phyloP scores from a whole-genome alignment of 1,139 yeast genomes.

The Scheffersomyces insectosa region DNA sequence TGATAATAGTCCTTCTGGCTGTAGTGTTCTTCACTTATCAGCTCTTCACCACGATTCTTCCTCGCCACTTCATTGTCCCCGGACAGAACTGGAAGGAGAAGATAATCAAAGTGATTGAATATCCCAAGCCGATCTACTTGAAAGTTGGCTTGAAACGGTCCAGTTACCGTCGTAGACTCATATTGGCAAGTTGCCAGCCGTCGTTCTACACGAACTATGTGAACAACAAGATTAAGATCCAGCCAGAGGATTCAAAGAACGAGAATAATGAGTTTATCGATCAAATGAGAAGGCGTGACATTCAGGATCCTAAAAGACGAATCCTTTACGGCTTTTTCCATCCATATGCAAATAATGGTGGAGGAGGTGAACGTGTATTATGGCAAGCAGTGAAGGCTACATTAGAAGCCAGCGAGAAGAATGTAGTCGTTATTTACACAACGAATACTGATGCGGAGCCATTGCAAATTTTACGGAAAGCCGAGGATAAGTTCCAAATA shows the following conservation, averaged over 20 bases:
- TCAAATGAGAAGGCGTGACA: conserved; percentile 35
- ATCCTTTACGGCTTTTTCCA: conserved; percentile 84
- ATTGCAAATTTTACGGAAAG: conserved; percentile 58
- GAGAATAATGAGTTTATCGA: conserved; percentile 24
- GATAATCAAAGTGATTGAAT: conserved; percentile 33
- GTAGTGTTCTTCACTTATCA: conserved; percentile 16
- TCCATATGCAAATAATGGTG: conserved; percentile 94
- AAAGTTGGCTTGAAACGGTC: conserved; percentile 42
- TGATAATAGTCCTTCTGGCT: conserved; percentile 7
- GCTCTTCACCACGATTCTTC: conserved; percentile 25
- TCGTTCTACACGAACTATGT: conserved; percentile 46
- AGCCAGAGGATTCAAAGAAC: conserved; percentile 31
- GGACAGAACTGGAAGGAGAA: conserved; percentile 45
- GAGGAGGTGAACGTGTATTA: conserved; percentile 96
- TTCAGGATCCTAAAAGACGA: conserved; percentile 40
- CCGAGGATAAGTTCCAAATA: conserved; percentile 65
- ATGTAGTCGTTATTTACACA: conserved; percentile 76
- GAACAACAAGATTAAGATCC: conserved; percentile 39
- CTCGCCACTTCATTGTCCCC: conserved; percentile 46
- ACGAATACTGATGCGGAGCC: conserved; percentile 59
- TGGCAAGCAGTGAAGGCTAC: conserved; percentile 92
- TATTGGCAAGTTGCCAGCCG: conserved; percentile 51
- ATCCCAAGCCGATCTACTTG: conserved; percentile 38
- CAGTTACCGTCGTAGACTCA: conserved; percentile 52
- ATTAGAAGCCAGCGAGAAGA: conserved; percentile 46